Percentiles rank a stretch among this genome's conserved stretches.
Evolutionary conservation across 768 basidiomycete genomes (phyloP).

Genomic region (Lactifluus subvellereus): DNA sequence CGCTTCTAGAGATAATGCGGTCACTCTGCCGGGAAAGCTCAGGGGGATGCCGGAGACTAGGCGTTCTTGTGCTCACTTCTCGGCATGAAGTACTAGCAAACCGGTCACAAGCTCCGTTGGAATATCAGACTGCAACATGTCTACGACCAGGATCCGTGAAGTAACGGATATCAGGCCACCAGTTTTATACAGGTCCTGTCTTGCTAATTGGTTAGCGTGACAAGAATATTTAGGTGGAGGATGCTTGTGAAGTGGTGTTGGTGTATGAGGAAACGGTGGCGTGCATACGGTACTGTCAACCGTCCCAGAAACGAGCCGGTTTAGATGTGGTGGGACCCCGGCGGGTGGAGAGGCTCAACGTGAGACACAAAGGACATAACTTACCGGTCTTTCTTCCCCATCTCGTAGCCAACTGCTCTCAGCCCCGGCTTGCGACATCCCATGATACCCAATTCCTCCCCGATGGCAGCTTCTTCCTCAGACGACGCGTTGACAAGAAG

Average conservation of each 20-base stretch:
- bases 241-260: neutral
- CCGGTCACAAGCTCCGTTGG: conserved; percentile 86
- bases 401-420: conserved; percentile 78
- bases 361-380: conserved; percentile 25
- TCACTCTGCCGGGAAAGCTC: conserved; percentile 49
- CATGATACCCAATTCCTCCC: conserved; percentile 88
- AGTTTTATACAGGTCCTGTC: conserved; percentile 78
- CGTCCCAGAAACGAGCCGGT: neutral
- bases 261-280: neutral
- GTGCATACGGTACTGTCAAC: neutral
- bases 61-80: conserved; percentile 49
- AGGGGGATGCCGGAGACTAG: neutral
- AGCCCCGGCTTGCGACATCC: conserved; percentile 85
- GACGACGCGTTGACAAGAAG: conserved; percentile 77
- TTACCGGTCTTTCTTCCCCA: conserved; percentile 70
- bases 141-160: conserved; percentile 89
- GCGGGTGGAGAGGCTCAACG: neutral
- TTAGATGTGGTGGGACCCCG: neutral
- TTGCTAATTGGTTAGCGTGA: conserved; percentile 14
- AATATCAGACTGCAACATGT: conserved; percentile 84
- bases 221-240: neutral
- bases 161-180: conserved; percentile 92
- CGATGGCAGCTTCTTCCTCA: conserved; percentile 87
- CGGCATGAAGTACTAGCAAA: conserved; percentile 84
- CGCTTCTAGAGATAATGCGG: conserved; percentile 77